Conservation (phyloP, 1,284 basidiomycete genomes). For the Ustilago sp. region DNA sequence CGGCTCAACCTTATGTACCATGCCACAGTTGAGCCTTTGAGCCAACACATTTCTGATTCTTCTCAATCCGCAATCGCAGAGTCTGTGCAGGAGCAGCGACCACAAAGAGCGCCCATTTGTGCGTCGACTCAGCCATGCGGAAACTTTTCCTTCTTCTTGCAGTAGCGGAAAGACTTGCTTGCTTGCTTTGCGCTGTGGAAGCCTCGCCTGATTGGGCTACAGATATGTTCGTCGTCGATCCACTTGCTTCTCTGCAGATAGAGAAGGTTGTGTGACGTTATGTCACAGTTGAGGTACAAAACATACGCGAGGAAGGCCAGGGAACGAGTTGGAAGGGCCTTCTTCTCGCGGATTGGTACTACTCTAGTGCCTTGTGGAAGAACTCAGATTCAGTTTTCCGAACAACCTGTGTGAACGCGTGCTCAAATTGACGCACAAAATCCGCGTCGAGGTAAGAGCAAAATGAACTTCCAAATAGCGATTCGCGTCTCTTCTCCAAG, state of each 20-base stretch:
- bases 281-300: constrained; percentile 19
- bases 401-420: not conserved
- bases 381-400: constrained; percentile 7
- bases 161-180: not conserved
- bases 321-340: constrained; percentile 35
- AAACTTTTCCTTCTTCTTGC: not conserved
- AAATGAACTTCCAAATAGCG: constrained; percentile 29
- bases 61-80: constrained; percentile 14
- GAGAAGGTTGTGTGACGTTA: constrained; percentile 27
- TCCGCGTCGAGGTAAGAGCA: constrained; percentile 11
- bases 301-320: constrained; percentile 42
- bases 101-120: constrained; percentile 14
- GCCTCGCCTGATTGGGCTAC: not conserved
- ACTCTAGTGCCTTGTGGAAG: constrained; percentile 11
- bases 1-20: constrained; percentile 37
- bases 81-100: constrained; percentile 6
- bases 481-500: constrained; percentile 5
- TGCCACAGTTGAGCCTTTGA: not conserved
- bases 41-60: not conserved
- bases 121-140: constrained; percentile 27
- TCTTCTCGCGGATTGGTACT: constrained; percentile 3
- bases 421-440: not conserved
- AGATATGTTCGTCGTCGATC: constrained; percentile 27
- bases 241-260: constrained; percentile 33
- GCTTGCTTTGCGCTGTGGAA: not conserved